Evolutionary conservation across 2,329 filamentous ascomycete genomes (phyloP), one percentile per base, ranked within the genome.

Genomic region (Pestalotiopsis sp.): DNA sequence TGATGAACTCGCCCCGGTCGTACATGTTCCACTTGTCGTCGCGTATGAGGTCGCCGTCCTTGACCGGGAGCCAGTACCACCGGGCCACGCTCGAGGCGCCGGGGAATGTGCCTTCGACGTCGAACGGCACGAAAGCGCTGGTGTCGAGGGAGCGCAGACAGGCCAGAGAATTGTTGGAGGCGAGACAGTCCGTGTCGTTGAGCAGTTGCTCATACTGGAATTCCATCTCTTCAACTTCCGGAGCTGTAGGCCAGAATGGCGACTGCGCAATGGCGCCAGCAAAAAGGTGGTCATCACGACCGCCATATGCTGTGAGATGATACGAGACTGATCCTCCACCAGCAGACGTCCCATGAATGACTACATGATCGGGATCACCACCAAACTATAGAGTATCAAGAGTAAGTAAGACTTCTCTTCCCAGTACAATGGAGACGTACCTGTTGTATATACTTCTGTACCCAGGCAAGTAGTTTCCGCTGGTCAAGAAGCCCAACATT

Each of bases 401-500:
- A 23, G 11, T 11, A 1, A 56, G 23, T 17, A n/a, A 5, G 11
- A 39, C 5, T 52, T 11, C 25, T n/a, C 4, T 11, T 12, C 2
- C 7, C 4, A 2, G 23, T 38, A 7, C 7, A 13, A 45, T 5
- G 25, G 20, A 39, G 14, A 52, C 45, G 17, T 31, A 68, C 66
- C 41, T 57, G 31, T 49, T 36, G 31, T 45, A 93, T 91, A 77
- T 93, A 80, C 41, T 86, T 81, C 71, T 91, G 86, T 0, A 92
- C 85, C 91, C 91, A 93, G 68, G 90, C 75, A 17, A 93, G 77
- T 0, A 87, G 88, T 73, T 90, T 89, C 62, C 89, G 82, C 76
- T 93, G 90, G 76, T 93, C 91, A 45, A 87, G 85, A 0, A 93
- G 81, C 2, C 92, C 92, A 72, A 89, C 89, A 75, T 93, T 93